Base-by-base conservation (phyloP, 2,329 filamentous ascomycete species). In the Fusarium chlamydosporum region DNA sequence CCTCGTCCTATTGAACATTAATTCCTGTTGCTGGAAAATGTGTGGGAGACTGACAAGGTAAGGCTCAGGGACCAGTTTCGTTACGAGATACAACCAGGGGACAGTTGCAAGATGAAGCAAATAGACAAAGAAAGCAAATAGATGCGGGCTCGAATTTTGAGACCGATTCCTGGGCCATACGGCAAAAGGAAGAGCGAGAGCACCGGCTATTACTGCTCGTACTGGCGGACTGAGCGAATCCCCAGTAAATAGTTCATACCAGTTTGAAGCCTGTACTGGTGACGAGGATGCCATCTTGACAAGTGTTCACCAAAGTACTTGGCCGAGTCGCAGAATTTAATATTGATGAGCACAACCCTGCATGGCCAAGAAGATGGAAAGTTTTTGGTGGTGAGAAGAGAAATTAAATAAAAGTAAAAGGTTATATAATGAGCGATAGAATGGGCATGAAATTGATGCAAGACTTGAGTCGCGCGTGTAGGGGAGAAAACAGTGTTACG, bases 1-100 rank as follows among this genome's bases (percentile, higher is more conserved):
- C 83, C 76, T 96, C 93, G 77, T 96, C 93, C 92, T 95, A 33
- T 11, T 1, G 3, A 0, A 3, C 7, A n/a, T 78, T 9, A 77
- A 65, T n/a, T 35, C 16, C 18, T 33, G 15, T 33, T 13, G 26
- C 15, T n/a, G 12, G 7, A 5, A 12, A 7, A n/a, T 15, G 15
- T 29, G 23, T 11, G n/a, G 20, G 15, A 29, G 8, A 63, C 80
- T 63, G 54, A 88, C 86, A 33, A 89, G 77, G 67, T 89, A 89
- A 0, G 86, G 86, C 57, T 86, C 82, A 4, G 85, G 82, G 20
- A 85, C 84, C 20, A 74, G 51, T 12, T 51, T 58, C 6, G 76
- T 77, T 35, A 79, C 72, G 3, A 68, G 33, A 45, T 60, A 65
- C 11, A 71, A 31, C 73, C 71, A 75, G 26, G 53, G 60, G 20